Evolutionary conservation across 1,284 basidiomycete species (phyloP).

Genomic region (Malassezia caprae): DNA sequence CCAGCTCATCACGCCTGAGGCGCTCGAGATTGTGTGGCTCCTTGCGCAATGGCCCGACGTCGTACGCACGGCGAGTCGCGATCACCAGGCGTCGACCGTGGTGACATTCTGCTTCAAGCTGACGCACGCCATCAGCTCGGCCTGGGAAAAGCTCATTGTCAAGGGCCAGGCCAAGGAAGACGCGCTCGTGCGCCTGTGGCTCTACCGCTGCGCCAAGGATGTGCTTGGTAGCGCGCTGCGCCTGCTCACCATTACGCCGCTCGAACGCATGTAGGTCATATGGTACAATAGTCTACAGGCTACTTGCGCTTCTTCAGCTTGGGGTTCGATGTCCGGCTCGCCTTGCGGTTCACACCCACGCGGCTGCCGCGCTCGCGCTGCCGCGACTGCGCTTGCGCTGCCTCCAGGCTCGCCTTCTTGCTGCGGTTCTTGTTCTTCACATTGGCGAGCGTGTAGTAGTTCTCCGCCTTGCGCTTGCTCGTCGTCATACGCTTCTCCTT

Average conservation of each 20-base stretch:
- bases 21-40: slow-evolving; percentile 75
- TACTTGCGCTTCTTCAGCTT: slow-evolving; percentile 16
- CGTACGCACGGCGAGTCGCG: slow-evolving; percentile 71
- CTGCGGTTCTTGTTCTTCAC: slow-evolving; percentile 48
- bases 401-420: slow-evolving; percentile 48
- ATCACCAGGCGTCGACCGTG: slow-evolving; percentile 79
- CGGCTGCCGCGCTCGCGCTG: slow-evolving; percentile 29
- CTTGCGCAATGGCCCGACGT: slow-evolving; percentile 83
- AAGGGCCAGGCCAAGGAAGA: slow-evolving; percentile 63
- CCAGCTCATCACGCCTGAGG: slow-evolving; percentile 61
- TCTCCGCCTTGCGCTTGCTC: slow-evolving; percentile 65
- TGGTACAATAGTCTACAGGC: slow-evolving; percentile 4
- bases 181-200: slow-evolving; percentile 76
- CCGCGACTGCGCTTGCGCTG: slow-evolving; percentile 18
- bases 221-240: slow-evolving; percentile 78
- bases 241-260: slow-evolving; percentile 68
- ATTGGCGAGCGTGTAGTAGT: slow-evolving; percentile 63
- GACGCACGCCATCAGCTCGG: slow-evolving; percentile 70
- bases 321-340: slow-evolving; percentile 16
- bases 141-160: slow-evolving; percentile 78
- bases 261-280: slow-evolving; percentile 68
- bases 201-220: slow-evolving; percentile 78
- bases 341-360: slow-evolving; percentile 37
- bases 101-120: slow-evolving; percentile 68
- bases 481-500: slow-evolving; percentile 41